Evolutionary conservation across 176 grass and related monocot genomes (phyloP), one percentile per base, ranked within the genome.

Genomic region (Cenchrus fungigraminus): DNA sequence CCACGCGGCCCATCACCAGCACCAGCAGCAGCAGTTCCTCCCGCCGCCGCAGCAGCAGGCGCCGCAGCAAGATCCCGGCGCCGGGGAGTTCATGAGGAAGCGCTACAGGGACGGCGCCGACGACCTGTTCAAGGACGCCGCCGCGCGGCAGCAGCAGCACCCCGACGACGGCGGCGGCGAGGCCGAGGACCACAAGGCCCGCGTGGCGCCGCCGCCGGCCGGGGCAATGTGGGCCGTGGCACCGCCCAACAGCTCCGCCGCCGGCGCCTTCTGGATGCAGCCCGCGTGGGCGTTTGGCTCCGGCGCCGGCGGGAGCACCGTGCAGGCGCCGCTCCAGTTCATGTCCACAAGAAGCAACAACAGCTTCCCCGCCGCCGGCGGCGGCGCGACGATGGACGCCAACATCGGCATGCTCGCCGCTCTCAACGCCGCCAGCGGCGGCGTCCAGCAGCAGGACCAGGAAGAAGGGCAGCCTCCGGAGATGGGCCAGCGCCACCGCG

Each of bases 71-170:
- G 88, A 90, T 79, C 85, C 85, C 51, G 71, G 79, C 51, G 72
- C 65, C 28, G 87, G 94, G 8, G 73, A 96, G 19, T 96, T 94
- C 89, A 90, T 99, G 78, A 78, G 97, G 82, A 99, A 99, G 74
- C 83, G 97, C 17, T 88, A 91, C 67, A 92, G 97, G 84, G 94
- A 94, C 49, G 88, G 79, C 9, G 88, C 82, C 79, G 94, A 89
- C 76, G 91, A 99, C 83, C 92, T 99, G 17, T 99, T 99, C 92
- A 99, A 97, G 90, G 94, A 94, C 16, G 77, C 86, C n/a, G 88
- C 91, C 0, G 88, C 88, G 4, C 92, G 89, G 61, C 77, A 31
- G 49, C 45, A 51, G 50, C 73, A 78, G 54, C 74, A 89, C 1
- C 58, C 58, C 44, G 71, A 46, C 45, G 62, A 19, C 7, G 87